Base-by-base conservation (phyloP, 345 rosid species). In the Hibiscus mutabilis region DNA sequence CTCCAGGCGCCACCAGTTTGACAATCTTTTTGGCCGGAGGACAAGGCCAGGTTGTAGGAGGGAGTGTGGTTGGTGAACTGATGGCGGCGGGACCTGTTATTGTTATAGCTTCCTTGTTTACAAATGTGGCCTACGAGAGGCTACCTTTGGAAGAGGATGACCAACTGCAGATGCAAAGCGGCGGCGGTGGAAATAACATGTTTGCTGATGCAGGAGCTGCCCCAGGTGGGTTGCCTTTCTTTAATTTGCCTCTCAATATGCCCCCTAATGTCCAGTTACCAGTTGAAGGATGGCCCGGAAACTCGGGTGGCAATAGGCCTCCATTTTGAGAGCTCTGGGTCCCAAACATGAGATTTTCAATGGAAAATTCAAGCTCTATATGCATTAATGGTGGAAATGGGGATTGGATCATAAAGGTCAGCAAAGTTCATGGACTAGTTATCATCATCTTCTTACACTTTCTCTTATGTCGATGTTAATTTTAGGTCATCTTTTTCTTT, bases 31-130 rank as follows among this genome's bases (percentile, higher is more conserved):
- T 94, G 7, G 90, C 95, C 11, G 97, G 98, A 2, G 91, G 92
- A 16, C 97, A 91, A 71, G 98, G 98, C 1, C 97, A 94, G 74
- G 96, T 94, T 16, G 89, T 94, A 8, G 98, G 98, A 0, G 98
- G 98, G 19, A 94, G 84, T 78, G 98, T 94, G 6, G 96, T 91
- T 0, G 98, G 98, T 18, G 98, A 94, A 84, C 71, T 94, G 74
- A 90, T 77, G 12, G 96, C 97, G 14, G 93, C 97, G 0, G 98
- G 98, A 2, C 97, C 97, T 3, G 98, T 94, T 65, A 91, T 94
- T 56, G 87, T 94, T 51, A 91, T 94, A 72, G 96, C 97, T 3
- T 86, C 96, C 0, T 94, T 97, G 12, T 94, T 94, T 70, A 88
- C 96, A 1, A 94, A 94, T 82, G 97, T 94, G 18, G 96, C 96